These are phyloP conservation scores for Tylopilus plumbeoviolaceoides DNA, from an alignment of 768 basidiomycete species.

Conservation along the genomic window DNA sequence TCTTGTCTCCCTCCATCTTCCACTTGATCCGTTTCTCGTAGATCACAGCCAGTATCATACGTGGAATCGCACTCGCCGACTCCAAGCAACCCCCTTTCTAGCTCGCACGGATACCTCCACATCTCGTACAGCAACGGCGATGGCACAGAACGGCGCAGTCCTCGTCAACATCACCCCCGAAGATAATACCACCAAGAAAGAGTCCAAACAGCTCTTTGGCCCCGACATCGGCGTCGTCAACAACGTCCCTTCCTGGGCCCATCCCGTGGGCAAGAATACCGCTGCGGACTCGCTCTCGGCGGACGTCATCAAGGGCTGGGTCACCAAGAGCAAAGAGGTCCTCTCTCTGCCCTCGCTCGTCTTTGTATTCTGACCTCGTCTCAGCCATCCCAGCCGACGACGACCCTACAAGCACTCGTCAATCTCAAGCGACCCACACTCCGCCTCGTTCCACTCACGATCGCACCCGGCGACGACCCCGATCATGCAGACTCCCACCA, in stretches of 20 bases:
- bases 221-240: slow-evolving; percentile 81
- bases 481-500: slow-evolving; percentile 47
- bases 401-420: slow-evolving; percentile 89
- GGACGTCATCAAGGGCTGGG: slow-evolving; percentile 79
- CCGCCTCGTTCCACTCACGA: slow-evolving; percentile 61
- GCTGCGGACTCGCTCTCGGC: slow-evolving; percentile 71
- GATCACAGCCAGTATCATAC: slow-evolving; percentile 50
- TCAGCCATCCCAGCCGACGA: slow-evolving; percentile 79
- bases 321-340: slow-evolving; percentile 85
- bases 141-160: slow-evolving; percentile 40
- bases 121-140: slow-evolving; percentile 44
- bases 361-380: slow-evolving; percentile 1
- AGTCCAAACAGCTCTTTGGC: slow-evolving; percentile 77
- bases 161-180: slow-evolving; percentile 22
- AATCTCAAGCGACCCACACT: slow-evolving; percentile 91
- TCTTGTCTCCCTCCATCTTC: background rate
- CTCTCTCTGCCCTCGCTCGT: background rate
- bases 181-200: slow-evolving; percentile 37
- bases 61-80: slow-evolving; percentile 56
- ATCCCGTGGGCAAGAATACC: slow-evolving; percentile 56
- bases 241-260: slow-evolving; percentile 69
- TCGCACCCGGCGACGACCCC: slow-evolving; percentile 43
- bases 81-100: slow-evolving; percentile 48
- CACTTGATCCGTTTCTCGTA: slow-evolving; percentile 9
- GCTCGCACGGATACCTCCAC: slow-evolving; percentile 48